Base-by-base conservation (phyloP, 768 basidiomycete species). In the Floccularia luteovirens region DNA sequence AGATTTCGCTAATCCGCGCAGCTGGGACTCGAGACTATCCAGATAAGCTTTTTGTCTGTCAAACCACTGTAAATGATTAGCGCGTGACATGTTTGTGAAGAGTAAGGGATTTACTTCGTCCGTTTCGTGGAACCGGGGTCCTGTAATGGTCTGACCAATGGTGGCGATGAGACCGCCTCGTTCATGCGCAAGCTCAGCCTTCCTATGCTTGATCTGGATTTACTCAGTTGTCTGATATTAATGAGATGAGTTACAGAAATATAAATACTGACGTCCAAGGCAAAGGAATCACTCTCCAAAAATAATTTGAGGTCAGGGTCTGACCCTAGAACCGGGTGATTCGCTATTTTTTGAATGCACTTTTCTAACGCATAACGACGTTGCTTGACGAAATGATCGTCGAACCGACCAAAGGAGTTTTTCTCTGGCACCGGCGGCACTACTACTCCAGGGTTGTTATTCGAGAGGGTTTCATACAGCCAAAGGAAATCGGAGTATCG, bases 361-460 rank as follows among this genome's bases (percentile, higher is more conserved):
- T 86, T 82, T 54, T 97, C 87, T 12, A 99, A 70, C 0, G 81
- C 91, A 16, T 75, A 54, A 17, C 94, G 72, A 2, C 96, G 76
- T 47, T 90, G 88, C 44, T 85, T 81, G 25, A 99, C 80, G 50
- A 99, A 98, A 21, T 83, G 76, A 36, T 91, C 82, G 50, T 91
- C 88, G 60, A 99, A 99, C 13, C 96, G 79, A 4, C 90, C 91
- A 50, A 96, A 89, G 0, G 90, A 67, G 45, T 85, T 90, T 70
- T 99, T 99, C 59, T 94, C 96, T 0, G 96, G 96, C 4, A 86
- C 88, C 0, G 94, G 94, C 5, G 96, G 96, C 0, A 99, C 91
- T 27, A 98, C 85, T 2, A 98, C 92, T 6, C 96, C 96, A 2
- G 94, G 93, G 54, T 98, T 98, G 60, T 97, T 97, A 49, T 63